Evolutionary conservation across 768 basidiomycete species (phyloP).

Genomic region (Galerina marginata): DNA sequence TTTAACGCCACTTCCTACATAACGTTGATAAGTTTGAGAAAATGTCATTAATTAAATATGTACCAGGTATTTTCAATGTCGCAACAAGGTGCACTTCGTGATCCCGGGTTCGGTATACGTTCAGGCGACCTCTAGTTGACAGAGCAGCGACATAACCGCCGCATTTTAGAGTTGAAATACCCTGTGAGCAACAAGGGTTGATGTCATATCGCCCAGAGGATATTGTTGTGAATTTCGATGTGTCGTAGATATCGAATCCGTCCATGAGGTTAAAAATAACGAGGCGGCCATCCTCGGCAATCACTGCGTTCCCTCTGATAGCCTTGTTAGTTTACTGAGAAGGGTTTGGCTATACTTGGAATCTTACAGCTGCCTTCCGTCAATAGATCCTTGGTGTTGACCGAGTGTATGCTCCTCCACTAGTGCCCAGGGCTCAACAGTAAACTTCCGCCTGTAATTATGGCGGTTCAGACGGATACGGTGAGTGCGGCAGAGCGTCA

Average conservation of each 20-base stretch:
- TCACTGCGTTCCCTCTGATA: not conserved
- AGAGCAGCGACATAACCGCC: not conserved
- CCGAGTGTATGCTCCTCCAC: not conserved
- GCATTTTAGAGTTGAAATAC: not conserved
- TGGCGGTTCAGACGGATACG: not conserved
- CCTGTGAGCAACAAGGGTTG: not conserved
- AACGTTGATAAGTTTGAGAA: too few relatives aligned
- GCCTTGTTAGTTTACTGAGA: not conserved
- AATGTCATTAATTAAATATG: too few relatives aligned
- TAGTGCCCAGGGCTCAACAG: not conserved
- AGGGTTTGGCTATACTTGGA: not conserved
- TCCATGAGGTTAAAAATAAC: not conserved
- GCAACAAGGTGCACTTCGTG: not conserved
- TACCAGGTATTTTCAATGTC: too few relatives aligned
- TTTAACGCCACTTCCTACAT: too few relatives aligned
- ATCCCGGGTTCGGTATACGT: not conserved
- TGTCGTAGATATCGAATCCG: not conserved
- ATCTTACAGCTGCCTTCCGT: not conserved
- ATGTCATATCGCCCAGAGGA: not conserved
- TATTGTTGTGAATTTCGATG: not conserved
- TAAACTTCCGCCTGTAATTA: not conserved
- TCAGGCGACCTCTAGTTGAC: not conserved
- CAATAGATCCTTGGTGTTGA: not conserved
- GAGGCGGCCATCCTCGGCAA: not conserved
- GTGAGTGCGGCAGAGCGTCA: too few relatives aligned